Conservation (phyloP, 2,329 filamentous ascomycete genomes). For the Aureobasidium subglaciale region DNA sequence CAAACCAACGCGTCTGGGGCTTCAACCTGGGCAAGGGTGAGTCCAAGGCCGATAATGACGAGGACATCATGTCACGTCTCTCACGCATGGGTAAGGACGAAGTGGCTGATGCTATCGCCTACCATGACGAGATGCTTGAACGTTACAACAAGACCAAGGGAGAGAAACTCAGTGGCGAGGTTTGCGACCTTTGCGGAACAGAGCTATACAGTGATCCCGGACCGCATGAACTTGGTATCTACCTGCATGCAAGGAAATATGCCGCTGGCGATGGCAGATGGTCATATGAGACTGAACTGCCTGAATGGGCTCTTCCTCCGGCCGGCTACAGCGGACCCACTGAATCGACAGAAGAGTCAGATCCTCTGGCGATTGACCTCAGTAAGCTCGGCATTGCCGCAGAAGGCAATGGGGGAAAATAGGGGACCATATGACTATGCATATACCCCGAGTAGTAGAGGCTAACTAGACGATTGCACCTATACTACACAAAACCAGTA, state of each 20-base stretch:
- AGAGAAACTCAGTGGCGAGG: slow-evolving; percentile 83
- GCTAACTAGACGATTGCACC: too few species aligned
- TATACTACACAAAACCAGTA: too few species aligned
- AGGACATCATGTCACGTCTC: slow-evolving; percentile 80
- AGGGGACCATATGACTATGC: background rate
- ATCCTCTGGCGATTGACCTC: slow-evolving; percentile 39
- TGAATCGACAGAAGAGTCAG: slow-evolving; percentile 48
- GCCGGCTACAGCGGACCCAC: slow-evolving; percentile 63
- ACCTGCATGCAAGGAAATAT: slow-evolving; percentile 87
- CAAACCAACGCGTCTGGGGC: slow-evolving; percentile 88
- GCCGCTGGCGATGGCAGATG: slow-evolving; percentile 75
- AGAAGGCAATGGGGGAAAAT: background rate
- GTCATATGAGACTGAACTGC: slow-evolving; percentile 80
- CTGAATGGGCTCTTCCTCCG: slow-evolving; percentile 80
- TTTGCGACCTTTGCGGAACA: slow-evolving; percentile 75
- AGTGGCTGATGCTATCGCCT: slow-evolving; percentile 80
- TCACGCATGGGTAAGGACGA: slow-evolving; percentile 91
- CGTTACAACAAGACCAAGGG: slow-evolving; percentile 84
- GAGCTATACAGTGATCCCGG: slow-evolving; percentile 91
- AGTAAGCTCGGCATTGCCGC: slow-evolving; percentile 30
- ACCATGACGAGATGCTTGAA: slow-evolving; percentile 89
- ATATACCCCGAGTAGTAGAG: background rate
- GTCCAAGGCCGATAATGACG: slow-evolving; percentile 65
- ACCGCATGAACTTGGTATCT: slow-evolving; percentile 81
- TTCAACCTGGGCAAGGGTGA: slow-evolving; percentile 64